Percentiles rank a stretch among this genome's conserved stretches.
Evolutionary conservation across 257 asterid species (phyloP).

Genomic region (Rehmannia glutinosa): DNA sequence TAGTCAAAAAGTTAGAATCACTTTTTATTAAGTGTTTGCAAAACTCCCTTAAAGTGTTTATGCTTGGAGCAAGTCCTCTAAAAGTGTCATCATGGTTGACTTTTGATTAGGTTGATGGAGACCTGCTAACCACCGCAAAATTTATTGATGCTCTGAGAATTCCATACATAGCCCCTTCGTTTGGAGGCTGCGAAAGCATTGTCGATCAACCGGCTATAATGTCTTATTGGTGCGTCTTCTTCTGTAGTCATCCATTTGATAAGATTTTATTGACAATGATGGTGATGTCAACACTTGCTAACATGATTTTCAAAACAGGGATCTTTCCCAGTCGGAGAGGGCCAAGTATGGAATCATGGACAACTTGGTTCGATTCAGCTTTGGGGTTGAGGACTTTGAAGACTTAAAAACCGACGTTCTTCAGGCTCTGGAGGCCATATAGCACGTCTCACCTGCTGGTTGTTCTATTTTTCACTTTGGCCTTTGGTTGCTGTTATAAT

Average conservation of each 20-base stretch:
- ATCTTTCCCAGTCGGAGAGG: constrained; percentile 70
- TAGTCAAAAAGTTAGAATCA: no score
- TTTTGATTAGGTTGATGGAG: constrained; percentile 71
- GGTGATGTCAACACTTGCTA: neutral
- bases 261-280: neutral
- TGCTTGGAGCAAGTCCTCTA: constrained; percentile 7
- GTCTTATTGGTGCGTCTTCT: constrained; percentile 74
- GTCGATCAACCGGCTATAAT: constrained; percentile 92
- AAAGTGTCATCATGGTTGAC: neutral
- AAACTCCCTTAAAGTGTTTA: no score
- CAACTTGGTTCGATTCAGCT: constrained; percentile 91
- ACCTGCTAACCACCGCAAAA: constrained; percentile 61
- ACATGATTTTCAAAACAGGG: constrained; percentile 46
- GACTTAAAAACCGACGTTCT: constrained; percentile 82
- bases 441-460: constrained; percentile 20
- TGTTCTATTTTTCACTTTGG: neutral
- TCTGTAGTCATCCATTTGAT: neutral
- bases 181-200: constrained; percentile 94
- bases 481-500: no score
- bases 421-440: constrained; percentile 79
- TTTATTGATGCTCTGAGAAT: constrained; percentile 70
- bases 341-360: constrained; percentile 80
- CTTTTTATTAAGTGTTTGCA: neutral
- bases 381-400: constrained; percentile 77
- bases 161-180: constrained; percentile 90